These are phyloP conservation scores for Wickerhamomyces xylosicus DNA, from an alignment of 805 yeast species.

Conservation along the genomic window DNA sequence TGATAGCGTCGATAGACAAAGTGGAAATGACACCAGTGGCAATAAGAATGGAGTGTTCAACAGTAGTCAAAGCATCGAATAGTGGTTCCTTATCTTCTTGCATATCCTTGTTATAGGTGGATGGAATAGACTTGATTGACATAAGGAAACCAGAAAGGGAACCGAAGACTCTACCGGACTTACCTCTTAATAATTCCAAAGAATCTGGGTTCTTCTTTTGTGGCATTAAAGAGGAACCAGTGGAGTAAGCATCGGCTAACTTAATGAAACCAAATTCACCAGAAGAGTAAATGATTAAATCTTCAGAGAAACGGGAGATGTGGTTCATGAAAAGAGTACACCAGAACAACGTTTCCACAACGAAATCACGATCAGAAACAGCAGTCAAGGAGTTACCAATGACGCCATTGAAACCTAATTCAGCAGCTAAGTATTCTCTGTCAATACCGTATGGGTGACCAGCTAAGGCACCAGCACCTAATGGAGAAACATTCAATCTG, in stretches of 20 bases:
- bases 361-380: conserved; percentile 95
- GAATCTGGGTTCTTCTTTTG: conserved; percentile 98
- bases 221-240: conserved; percentile 98
- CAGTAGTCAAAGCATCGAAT: conserved; percentile 82
- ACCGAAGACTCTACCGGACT: conserved; percentile 96
- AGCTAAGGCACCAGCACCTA: conserved; percentile 97
- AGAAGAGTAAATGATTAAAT: conserved; percentile 88
- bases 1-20: conserved; percentile 55
- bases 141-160: conserved; percentile 90
- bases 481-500: conserved; percentile 81
- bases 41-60: conserved; percentile 86
- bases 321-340: conserved; percentile 91
- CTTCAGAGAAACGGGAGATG: conserved; percentile 89
- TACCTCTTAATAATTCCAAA: conserved; percentile 89
- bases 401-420: conserved; percentile 71
- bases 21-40: conserved; percentile 97
- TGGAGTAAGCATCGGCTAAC: conserved; percentile 94
- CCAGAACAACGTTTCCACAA: conserved; percentile 95
- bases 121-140: conserved; percentile 95
- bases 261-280: conserved; percentile 95
- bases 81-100: conserved; percentile 99
- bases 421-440: conserved; percentile 76
- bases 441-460: conserved; percentile 99
- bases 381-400: conserved; percentile 97
- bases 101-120: conserved; percentile 95